Percentiles rank a stretch among this genome's conserved stretches.
Evolutionary conservation across 2,329 filamentous ascomycete genomes (phyloP).

Genomic region (Aschersonia sp.): DNA sequence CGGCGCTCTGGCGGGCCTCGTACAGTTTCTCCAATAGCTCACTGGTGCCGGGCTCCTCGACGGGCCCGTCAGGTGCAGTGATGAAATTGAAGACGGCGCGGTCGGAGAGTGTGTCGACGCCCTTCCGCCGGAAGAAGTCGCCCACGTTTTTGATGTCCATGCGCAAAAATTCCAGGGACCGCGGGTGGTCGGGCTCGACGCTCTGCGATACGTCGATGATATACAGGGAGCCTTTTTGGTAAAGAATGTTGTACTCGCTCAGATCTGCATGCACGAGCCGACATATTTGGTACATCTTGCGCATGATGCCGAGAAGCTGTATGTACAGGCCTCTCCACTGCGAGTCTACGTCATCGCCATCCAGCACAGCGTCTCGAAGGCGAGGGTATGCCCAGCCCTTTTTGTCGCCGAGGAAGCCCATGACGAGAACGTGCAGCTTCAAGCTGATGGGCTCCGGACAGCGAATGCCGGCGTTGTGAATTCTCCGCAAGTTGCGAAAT

Average conservation of each 20-base stretch:
- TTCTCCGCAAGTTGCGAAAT: conserved; percentile 79
- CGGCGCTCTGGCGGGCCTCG: conserved; percentile 32
- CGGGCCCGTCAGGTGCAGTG: conserved; percentile 42
- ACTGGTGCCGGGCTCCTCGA: conserved; percentile 46
- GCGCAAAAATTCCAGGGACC: conserved; percentile 80
- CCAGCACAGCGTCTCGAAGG: conserved; percentile 70
- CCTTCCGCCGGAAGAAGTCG: conserved; percentile 81
- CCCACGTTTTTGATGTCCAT: conserved; percentile 98
- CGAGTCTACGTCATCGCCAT: conserved; percentile 49
- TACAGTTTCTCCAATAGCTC: conserved; percentile 54
- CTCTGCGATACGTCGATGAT: conserved; percentile 97
- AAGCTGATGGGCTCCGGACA: conserved; percentile 82
- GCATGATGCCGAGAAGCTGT: conserved; percentile 78
- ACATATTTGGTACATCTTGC: conserved; percentile 84
- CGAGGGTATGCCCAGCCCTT: conserved; percentile 81
- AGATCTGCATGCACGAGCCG: conserved; percentile 88
- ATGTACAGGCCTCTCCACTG: conserved; percentile 70
- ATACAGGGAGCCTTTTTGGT: conserved; percentile 67
- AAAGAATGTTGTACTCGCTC: conserved; percentile 96
- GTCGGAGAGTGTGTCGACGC: conserved; percentile 68
- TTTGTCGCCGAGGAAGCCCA: conserved; percentile 80
- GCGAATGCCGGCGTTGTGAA: conserved; percentile 72
- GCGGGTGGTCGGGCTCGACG: conserved; percentile 91
- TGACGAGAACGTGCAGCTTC: conserved; percentile 87
- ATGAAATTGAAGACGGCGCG: conserved; percentile 76